These are phyloP conservation scores for Sporothrix dimorphospora DNA, from an alignment of 2,329 filamentous ascomycete species.

Conservation along the genomic window DNA sequence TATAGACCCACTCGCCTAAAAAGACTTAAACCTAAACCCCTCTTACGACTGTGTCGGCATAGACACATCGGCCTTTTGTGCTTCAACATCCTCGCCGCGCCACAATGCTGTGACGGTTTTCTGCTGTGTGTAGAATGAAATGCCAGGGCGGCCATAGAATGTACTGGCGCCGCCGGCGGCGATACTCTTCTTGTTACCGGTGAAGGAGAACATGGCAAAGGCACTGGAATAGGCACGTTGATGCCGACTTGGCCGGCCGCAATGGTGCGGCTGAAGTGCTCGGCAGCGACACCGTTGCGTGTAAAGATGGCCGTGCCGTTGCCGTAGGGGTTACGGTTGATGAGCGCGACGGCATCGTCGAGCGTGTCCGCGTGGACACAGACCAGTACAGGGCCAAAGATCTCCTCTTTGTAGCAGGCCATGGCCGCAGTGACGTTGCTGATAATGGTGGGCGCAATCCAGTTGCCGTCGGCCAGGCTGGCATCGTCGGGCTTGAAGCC, in stretches of 20 bases:
- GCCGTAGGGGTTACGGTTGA: conserved; percentile 85
- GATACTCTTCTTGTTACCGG: conserved; percentile 83
- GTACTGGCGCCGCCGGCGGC: conserved; percentile 90
- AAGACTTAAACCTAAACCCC: too few relatives aligned
- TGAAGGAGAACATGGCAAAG: conserved; percentile 73
- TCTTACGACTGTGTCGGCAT: conserved; percentile 65
- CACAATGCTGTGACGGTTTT: conserved; percentile 97
- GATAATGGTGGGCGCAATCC: conserved; percentile 82
- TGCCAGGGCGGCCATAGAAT: conserved; percentile 90
- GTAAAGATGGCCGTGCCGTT: conserved; percentile 89
- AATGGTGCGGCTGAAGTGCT: conserved; percentile 77
- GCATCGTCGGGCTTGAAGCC: conserved; percentile 76
- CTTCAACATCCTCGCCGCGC: conserved; percentile 48
- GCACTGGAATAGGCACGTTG: conserved; percentile 78
- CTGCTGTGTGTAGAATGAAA: conserved; percentile 94
- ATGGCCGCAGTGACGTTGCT: conserved; percentile 78
- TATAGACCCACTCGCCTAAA: too few relatives aligned
- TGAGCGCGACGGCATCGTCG: conserved; percentile 77
- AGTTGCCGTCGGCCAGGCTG: conserved; percentile 71
- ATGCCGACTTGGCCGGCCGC: conserved; percentile 85
- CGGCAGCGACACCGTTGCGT: conserved; percentile 73
- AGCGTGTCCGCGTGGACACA: conserved; percentile 78
- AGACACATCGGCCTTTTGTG: conserved; percentile 80
- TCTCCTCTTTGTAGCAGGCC: conserved; percentile 83
- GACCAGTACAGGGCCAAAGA: conserved; percentile 83